These are phyloP conservation scores for Suillus clintonianus DNA, from an alignment of 768 basidiomycete genomes.

Conservation along the genomic window DNA sequence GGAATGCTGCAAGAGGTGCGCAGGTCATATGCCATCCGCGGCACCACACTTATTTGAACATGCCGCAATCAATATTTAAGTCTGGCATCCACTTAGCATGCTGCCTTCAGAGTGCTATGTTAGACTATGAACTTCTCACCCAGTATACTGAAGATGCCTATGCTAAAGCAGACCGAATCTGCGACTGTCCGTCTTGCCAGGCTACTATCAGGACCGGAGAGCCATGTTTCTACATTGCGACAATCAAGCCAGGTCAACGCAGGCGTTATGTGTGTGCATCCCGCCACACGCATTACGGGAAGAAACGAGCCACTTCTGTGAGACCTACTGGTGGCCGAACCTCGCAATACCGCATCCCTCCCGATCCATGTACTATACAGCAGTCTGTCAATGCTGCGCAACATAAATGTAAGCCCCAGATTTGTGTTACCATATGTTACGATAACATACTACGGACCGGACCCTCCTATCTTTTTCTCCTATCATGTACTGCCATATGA, in stretches of 20 bases:
- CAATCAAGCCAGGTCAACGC: too few species aligned
- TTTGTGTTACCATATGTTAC: too few species aligned
- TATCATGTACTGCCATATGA: too few species aligned
- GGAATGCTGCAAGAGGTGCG: too few species aligned
- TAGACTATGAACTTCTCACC: neutral
- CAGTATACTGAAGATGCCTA: neutral
- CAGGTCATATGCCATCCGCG: too few species aligned
- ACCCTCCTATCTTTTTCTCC: too few species aligned
- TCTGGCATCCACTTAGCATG: neutral
- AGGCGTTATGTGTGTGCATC: too few species aligned
- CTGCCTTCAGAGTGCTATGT: neutral
- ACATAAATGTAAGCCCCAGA: neutral
- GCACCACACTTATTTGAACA: neutral
- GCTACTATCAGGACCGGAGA: neutral
- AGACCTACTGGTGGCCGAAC: neutral
- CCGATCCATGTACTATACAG: neutral
- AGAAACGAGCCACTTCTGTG: too few species aligned
- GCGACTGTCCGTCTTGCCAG: neutral
- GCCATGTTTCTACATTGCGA: too few species aligned
- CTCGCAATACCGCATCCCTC: neutral
- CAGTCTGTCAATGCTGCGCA: neutral
- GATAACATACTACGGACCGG: too few species aligned
- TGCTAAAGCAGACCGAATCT: neutral
- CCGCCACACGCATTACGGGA: too few species aligned
- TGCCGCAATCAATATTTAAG: too few species aligned